Base-by-base conservation (phyloP, 2,329 filamentous ascomycete species). In the Penicillium sp. region DNA sequence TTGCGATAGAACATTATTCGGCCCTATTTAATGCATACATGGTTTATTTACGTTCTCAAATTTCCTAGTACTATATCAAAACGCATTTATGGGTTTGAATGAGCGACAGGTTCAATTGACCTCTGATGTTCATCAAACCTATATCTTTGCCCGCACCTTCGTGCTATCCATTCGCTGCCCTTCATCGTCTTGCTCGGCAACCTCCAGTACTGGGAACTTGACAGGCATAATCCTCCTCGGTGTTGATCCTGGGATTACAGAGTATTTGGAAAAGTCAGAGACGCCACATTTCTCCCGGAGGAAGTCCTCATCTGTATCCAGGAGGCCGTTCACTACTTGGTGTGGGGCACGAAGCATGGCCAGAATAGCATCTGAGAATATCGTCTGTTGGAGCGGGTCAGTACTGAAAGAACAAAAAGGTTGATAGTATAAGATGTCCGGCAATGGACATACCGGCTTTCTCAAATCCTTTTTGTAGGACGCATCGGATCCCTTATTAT, bases 231-330 rank as follows among this genome's bases (percentile, higher is more conserved):
- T 96, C 21, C 91, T 79, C 56, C 91, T 77, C 0, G 91, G 90
- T 1, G 57, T 75, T 0, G 82, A 66, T 1, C 88, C 89, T 0
- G 82, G 77, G 0, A 93, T 79, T n/a, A 93, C 72, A 35, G 81
- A 84, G 70, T 96, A 96, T 66, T 85, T 83, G 0, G 81, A 81
- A 66, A 96, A 94, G 70, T 96, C 89, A 0, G 75, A 80, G 4
- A 92, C 79, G 1, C 87, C 86, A 21, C 76, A 79, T 58, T 87
- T 80, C 7, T 82, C 78, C 19, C 89, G 80, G 31, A 96, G 78
- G 63, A 92, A 94, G 69, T 96, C 91, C 70, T 96, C 91, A 67
- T 96, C 91, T 1, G 92, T 82, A 58, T 88, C 81, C 6, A 93
- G 77, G 43, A 84, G 75, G 0, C 91, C 91, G 69, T 91, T 96